Evolutionary conservation across 257 asterid species (phyloP), one percentile per base, ranked within the genome.

Genomic region (Solanum pimpinellifolium): DNA sequence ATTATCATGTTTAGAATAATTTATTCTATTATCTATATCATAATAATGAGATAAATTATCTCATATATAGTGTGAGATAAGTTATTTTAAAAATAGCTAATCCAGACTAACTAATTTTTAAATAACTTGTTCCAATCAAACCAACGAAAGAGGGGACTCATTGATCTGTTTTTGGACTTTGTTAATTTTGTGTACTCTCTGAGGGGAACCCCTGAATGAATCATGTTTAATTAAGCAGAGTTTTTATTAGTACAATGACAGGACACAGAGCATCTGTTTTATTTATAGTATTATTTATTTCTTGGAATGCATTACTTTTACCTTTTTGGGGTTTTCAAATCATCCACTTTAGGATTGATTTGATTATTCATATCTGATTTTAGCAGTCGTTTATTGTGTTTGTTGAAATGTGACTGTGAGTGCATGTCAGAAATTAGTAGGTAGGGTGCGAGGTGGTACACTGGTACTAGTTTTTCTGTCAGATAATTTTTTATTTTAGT

Each of bases 291-390:
- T 41, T n/a, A n/a, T 12, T 42, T 13, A 25, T 44, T 77, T 44
- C 18, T 80, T 27, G 84, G 29, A 80, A 29, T 16, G 47, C 68
- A 47, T 47, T 80, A 16, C 18, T 78, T 29, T 47, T 27, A 25
- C 66, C 66, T 16, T 47, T 47, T 47, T 9, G 41, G 68, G 66
- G 29, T 37, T 47, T 80, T 77, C 62, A 77, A 77, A 77, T 77
- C 62, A 25, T 77, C 33, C 15, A 25, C 65, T 77, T 80, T 47
- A 47, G 68, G 23, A 29, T 47, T 80, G 68, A 80, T 80, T 80
- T 80, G 84, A 80, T 47, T 47, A 46, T 80, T 80, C 68, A 80
- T 16, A 80, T 47, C 44, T 27, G 68, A 80, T 80, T 27, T 27
- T 47, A 80, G 65, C 68, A 80, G 84, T 80, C 27, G 44, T 80